Evolutionary conservation across 495 filamentous ascomycete genomes (phyloP).

Genomic region (Xylaria scruposa): DNA sequence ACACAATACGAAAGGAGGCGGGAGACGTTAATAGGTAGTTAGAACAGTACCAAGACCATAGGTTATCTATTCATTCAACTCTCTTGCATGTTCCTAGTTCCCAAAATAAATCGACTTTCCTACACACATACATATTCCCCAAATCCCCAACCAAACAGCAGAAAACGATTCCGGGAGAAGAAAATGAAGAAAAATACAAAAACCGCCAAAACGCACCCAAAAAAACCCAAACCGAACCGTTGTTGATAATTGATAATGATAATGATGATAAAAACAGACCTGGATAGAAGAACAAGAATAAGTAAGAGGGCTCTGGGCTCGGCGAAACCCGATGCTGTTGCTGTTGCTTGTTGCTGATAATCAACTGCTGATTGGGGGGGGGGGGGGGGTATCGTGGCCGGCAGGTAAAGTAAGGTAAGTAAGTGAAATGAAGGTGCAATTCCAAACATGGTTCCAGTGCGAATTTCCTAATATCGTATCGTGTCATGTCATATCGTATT

Average conservation of each 20-base stretch:
- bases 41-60: neutral
- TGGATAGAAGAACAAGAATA: neutral
- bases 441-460: neutral
- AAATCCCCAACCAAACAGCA: neutral
- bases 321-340: neutral
- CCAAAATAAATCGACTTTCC: neutral
- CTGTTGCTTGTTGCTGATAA: neutral
- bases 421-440: slow-evolving; percentile 3
- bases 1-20: no score
- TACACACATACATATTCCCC: neutral
- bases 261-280: neutral
- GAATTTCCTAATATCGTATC: neutral
- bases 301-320: no score
- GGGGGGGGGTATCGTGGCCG: slow-evolving; percentile 12
- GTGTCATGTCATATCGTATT: neutral
- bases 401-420: neutral
- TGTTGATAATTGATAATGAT: no score
- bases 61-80: slow-evolving; percentile 13
- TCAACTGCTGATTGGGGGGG: neutral
- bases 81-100: neutral
- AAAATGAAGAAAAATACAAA: neutral
- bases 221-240: neutral
- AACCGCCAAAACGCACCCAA: neutral
- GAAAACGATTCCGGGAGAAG: neutral
- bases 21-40: neutral